These are phyloP conservation scores for Sedum album DNA, from an alignment of 164 flowering plant genomes.

Conservation along the genomic window DNA sequence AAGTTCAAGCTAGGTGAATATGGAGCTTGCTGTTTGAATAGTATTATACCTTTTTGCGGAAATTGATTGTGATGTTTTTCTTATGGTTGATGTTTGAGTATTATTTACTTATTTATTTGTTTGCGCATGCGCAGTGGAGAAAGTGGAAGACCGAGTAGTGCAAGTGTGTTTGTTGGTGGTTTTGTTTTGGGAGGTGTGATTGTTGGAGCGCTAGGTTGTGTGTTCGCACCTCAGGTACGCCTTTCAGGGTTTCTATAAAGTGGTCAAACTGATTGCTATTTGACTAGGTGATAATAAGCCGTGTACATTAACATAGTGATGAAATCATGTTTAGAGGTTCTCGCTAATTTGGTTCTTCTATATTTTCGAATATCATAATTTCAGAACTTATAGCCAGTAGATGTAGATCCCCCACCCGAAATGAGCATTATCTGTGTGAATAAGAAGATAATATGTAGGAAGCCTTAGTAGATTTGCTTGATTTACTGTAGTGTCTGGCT, in stretches of 20 bases:
- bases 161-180: conserved; percentile 16
- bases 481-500: neutral
- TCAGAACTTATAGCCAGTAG: no score
- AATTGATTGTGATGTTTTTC: neutral
- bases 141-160: conserved; percentile 12
- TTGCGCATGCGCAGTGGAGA: conserved; percentile 11
- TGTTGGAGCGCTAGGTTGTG: conserved; percentile 18
- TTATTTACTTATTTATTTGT: neutral
- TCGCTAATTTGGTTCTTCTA: neutral
- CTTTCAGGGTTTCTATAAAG: neutral
- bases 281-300: neutral
- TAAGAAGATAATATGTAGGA: no score
- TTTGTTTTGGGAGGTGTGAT: conserved; percentile 18
- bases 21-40: neutral
- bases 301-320: no score
- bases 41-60: no score
- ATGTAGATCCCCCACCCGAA: no score
- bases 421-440: no score
- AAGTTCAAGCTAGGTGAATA: neutral
- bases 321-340: no score
- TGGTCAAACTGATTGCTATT: neutral
- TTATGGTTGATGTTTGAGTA: neutral
- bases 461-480: no score
- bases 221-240: conserved; percentile 20
- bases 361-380: no score